phyloP scores from a whole-genome alignment of 805 yeast genomes.

The Nakazawaea anatomiae region DNA sequence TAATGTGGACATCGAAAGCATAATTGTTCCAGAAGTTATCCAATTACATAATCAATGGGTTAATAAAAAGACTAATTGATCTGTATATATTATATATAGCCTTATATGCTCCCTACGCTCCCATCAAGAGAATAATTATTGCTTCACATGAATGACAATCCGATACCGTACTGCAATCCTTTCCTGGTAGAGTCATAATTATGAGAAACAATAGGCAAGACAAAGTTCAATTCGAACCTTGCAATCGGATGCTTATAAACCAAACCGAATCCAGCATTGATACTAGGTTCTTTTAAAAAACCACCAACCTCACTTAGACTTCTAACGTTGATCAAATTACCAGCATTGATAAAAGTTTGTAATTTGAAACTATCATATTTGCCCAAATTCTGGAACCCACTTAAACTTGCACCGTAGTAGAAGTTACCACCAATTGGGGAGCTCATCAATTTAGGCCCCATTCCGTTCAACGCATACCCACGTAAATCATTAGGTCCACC shows the following conservation, averaged over 20 bases:
- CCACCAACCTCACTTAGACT: background rate
- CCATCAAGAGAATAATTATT: background rate
- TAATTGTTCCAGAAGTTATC: constrained; percentile 76
- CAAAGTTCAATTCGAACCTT: constrained; percentile 51
- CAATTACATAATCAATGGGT: constrained; percentile 63
- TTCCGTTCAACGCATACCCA: constrained; percentile 43
- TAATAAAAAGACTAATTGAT: constrained; percentile 10
- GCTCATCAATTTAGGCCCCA: constrained; percentile 49
- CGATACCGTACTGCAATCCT: constrained; percentile 56
- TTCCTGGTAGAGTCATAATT: constrained; percentile 41
- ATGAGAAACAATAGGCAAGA: constrained; percentile 39
- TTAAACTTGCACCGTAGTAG: constrained; percentile 39
- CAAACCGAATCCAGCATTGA: constrained; percentile 42
- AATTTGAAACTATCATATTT: constrained; percentile 41
- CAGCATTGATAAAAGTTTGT: constrained; percentile 43
- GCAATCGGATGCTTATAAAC: constrained; percentile 54
- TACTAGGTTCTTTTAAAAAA: constrained; percentile 22
- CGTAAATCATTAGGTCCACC: constrained; percentile 61
- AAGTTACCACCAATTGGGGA: constrained; percentile 49
- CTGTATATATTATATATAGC: too few species aligned
- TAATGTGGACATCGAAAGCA: constrained; percentile 62
- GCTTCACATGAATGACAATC: constrained; percentile 45
- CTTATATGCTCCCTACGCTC: too few species aligned
- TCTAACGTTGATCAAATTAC: constrained; percentile 30
- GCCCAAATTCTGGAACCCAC: constrained; percentile 39